phyloP scores from a whole-genome alignment of 345 rosid genomes.

The Pseudoturritis turrita region DNA sequence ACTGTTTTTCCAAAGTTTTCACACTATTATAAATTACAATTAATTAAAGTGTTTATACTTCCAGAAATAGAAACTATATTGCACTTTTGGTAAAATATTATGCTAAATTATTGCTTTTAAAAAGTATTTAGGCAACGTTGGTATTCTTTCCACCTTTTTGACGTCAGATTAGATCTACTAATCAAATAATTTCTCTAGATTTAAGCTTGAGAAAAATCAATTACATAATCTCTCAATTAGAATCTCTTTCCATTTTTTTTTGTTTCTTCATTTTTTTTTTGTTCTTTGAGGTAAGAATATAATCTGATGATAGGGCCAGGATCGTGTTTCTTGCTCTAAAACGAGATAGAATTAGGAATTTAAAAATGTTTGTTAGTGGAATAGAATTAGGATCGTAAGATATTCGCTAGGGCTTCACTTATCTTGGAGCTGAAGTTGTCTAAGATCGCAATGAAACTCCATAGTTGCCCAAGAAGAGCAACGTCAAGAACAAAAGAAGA shows the following conservation, averaged over 20 bases:
- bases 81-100: neutral
- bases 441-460: neutral
- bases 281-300: no score
- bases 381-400: no score
- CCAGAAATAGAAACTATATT: neutral
- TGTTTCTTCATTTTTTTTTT: neutral
- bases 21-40: no score
- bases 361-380: no score
- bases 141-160: neutral
- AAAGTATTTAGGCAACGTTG: constrained; percentile 12
- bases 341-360: no score
- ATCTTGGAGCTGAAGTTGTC: constrained; percentile 4
- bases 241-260: neutral
- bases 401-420: neutral
- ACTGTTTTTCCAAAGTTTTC: no score
- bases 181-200: no score
- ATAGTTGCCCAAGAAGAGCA: neutral
- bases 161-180: neutral
- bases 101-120: neutral
- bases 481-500: neutral
- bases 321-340: no score
- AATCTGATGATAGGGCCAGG: no score
- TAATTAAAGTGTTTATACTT: neutral
- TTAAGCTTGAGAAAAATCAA: no score
- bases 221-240: neutral